Base-by-base conservation (phyloP, 306 rosid species). In the Castanopsis chinensis region DNA sequence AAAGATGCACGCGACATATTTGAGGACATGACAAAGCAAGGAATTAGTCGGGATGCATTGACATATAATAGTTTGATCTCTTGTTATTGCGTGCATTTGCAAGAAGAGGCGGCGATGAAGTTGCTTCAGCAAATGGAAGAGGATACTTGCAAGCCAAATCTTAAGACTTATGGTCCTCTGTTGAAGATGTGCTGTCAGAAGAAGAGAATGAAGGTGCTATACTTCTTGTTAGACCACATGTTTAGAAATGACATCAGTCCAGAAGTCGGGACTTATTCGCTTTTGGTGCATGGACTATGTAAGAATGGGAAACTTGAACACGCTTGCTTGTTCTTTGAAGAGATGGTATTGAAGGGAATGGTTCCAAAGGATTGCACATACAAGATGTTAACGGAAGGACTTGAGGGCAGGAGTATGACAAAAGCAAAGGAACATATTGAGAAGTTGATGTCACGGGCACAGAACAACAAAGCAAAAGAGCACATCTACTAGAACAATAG, bases 41-140 rank as follows among this genome's bases (percentile, higher is more conserved):
- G 97, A 70, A 82, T 91, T 61, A 78, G 49, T 69, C 86, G 71
- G 17, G 86, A 91, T 17, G 87, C 70, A 69, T 3, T 76, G 74
- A 84, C 92, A 3, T 91, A 83, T 80, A 88, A 86, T 65, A 86
- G 94, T 3, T 71, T 92, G 93, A 91, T 95, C 43, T 72, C 89
- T 69, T 71, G 72, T 80, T 92, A 90, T 71, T 95, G 98, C 81
- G 76, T 52, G 10, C 91, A 86, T 86, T 86, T 86, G 3, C 83
- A 72, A 77, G 99, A 95, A 82, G 98, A 95, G 94, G 65, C 78
- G 28, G 98, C 99, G 43, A 91, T 95, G 53, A 86, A 86, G 79
- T 80, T 91, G 92, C 93, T 95, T 7, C 87, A 83, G 87, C 90
- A 89, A 80, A 92, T 95, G 97, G 97, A 83, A 83, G 96, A 92